phyloP scores from a whole-genome alignment of 2,329 filamentous ascomycete genomes.

The Aspergillus eucalypticola region DNA sequence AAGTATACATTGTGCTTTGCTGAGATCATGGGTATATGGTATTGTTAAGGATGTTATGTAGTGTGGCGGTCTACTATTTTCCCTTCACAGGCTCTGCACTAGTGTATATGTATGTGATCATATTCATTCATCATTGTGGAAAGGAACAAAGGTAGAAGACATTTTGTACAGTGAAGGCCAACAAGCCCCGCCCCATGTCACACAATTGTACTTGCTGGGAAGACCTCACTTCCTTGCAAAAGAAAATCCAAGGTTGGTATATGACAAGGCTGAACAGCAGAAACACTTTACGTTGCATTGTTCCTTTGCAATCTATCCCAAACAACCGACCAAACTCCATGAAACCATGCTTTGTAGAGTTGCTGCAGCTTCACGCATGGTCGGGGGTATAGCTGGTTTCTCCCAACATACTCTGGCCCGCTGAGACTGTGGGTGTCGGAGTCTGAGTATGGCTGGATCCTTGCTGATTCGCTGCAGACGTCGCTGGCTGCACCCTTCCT shows the following conservation, averaged over 20 bases:
- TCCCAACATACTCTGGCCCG: conserved; percentile 62
- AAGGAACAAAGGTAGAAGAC: background rate
- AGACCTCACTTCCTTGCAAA: background rate
- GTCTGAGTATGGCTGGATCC: conserved; percentile 43
- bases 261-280: background rate
- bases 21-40: too few species aligned
- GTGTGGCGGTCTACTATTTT: background rate
- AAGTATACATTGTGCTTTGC: background rate
- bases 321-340: conserved; percentile 20
- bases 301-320: conserved; percentile 10
- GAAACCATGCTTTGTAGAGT: conserved; percentile 6
- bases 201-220: background rate
- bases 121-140: background rate
- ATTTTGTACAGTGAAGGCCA: background rate
- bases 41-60: background rate
- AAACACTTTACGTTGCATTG: background rate
- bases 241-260: background rate
- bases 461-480: conserved; percentile 34
- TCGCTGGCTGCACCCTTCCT: conserved; percentile 47
- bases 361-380: conserved; percentile 38
- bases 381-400: conserved; percentile 72
- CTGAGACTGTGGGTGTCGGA: conserved; percentile 56
- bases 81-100: too few species aligned
- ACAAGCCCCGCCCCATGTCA: background rate
- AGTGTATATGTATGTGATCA: background rate